These are phyloP conservation scores for Vaccinium myrtillus DNA, from an alignment of 148 eudicot genomes.

Conservation along the genomic window DNA sequence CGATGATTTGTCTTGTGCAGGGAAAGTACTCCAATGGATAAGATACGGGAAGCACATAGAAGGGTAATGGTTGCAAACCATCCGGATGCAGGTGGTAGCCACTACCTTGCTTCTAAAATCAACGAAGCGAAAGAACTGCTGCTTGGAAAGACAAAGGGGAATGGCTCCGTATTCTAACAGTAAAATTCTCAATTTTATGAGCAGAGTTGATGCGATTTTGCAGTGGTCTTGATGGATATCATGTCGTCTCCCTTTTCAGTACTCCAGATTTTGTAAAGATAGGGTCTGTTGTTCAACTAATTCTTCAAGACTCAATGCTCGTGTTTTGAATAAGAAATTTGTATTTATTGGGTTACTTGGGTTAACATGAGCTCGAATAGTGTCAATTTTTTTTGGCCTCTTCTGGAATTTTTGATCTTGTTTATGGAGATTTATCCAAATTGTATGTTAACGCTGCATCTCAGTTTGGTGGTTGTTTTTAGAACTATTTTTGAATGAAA, in stretches of 20 bases:
- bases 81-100: conserved; percentile 58
- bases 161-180: conserved; percentile 31
- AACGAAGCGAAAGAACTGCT: conserved; percentile 49
- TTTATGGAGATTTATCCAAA: background rate
- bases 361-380: background rate
- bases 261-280: background rate
- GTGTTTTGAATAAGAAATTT: background rate
- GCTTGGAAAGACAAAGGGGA: conserved; percentile 36
- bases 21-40: conserved; percentile 39
- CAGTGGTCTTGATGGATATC: background rate
- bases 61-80: conserved; percentile 50
- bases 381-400: background rate
- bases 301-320: background rate
- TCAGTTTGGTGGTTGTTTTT: background rate
- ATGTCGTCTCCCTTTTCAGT: background rate
- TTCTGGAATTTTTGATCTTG: background rate
- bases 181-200: background rate
- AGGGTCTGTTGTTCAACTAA: background rate
- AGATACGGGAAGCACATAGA: conserved; percentile 48
- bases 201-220: conserved; percentile 1
- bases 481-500: background rate
- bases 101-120: conserved; percentile 51
- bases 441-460: background rate
- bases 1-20: conserved; percentile 17
- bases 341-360: background rate